Base-by-base conservation (phyloP, 2,329 filamentous ascomycete species). In the Colletotrichum tabaci region DNA sequence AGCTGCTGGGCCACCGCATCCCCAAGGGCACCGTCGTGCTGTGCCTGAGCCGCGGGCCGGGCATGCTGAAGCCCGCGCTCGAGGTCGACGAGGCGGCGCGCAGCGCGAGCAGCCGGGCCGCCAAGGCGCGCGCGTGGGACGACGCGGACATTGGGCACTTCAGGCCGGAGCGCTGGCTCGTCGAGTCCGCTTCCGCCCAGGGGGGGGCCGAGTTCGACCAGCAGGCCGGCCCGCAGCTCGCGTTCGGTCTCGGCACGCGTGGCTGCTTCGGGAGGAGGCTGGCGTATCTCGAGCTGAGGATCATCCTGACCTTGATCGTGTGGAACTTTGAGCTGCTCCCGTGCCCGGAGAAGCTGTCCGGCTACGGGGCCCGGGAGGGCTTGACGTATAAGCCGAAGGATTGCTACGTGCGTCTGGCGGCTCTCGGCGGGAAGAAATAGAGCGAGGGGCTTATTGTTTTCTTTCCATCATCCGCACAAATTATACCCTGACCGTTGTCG, bases 181-280 rank as follows among this genome's bases (percentile, higher is more conserved):
- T 76, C 3, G 44, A 72, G 16, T n/a, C 21, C 8, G n/a, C n/a
- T 4, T 73, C 53, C 18, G 47, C 50, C 4, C 30, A 57, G 13
- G 67, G 74, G 56, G 38, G 47, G 1, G 67, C 46, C 21, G 75
- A 75, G 18, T 83, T 81, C 49, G 78, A 81, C 53, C 64, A 77
- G 1, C 69, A 76, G 56, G 80, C 82, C 0, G 82, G 82, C 0
- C 83, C 82, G 0, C 76, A 70, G 15, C 73, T 83, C 30, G 74
- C 79, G 0, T 85, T 85, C 73, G 80, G 81, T 0, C 55, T 77
- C 7, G 83, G 83, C 0, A 77, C 79, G 3, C 74, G 83, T 2
- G 79, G 79, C 1, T 85, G 83, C 64, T 84, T 80, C 58, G 83
- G 83, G 0, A 78, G 77, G 65, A 79, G 75, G 73, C 70, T 84